Base-by-base conservation (phyloP, 768 basidiomycete species). In the Phaeotremella skinneri region DNA sequence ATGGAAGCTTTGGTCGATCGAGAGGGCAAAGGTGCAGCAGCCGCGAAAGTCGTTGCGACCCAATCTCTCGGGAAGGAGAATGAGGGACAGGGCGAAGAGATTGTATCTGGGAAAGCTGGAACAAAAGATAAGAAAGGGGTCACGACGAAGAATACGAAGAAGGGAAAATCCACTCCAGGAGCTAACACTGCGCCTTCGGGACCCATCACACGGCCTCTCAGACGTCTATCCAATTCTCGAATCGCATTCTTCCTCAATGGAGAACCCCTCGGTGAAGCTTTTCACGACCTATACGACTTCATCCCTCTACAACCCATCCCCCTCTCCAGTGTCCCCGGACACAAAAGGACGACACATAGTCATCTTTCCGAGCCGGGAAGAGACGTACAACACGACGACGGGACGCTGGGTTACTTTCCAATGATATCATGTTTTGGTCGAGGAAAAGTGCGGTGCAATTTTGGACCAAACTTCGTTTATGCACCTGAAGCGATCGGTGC, bases 171-270 rank as follows among this genome's bases (percentile, higher is more conserved):
- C 9, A 30, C 41, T 16, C 16, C 3, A 27, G 23, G n/a, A 5
- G 23, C 57, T 7, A 23, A 57, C 26, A 37, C 48, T 14, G 49
- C 53, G 49, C 82, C 86, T 4, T 50, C 70, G 16, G 51, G 31
- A 6, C 56, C 60, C 2, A 32, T 37, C n/a, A 50, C 52, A 3
- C 83, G 91, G 0, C 80, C 85, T 1, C 78, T 97, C 4, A 87
- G 90, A 1, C 84, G 80, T 25, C 81, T 96, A 2, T 75, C 80
- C 1, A 83, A 82, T 29, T 93, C 92, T 0, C 82, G 82, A 45
- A 82, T 98, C 54, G 85, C 85, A 0, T 98, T 97, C 79, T 98
- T 91, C 77, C 81, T 96, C 43, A 97, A 99, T 66, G 96, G 96
- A 2, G 82, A 87, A 78, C 84, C 83, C 50, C 86, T 91, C 67